Base-by-base conservation (phyloP, 352 stramenopile genomes). In the Phytophthora agathidicida region DNA sequence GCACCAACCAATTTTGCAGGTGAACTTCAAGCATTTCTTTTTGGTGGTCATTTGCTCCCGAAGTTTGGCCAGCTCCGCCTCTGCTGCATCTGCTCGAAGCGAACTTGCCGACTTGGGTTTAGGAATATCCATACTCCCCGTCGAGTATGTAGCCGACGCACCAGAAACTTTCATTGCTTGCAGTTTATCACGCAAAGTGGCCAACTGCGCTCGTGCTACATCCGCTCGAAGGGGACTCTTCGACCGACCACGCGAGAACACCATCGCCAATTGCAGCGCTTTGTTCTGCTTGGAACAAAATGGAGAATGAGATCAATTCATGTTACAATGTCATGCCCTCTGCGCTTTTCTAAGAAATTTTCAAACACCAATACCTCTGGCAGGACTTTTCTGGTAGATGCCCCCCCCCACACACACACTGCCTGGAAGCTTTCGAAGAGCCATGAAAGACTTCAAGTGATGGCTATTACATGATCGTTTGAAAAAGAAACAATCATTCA, bases 1-100 rank as follows among this genome's bases (percentile, higher is more conserved):
- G 10, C 52, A 61, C 53, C 42, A 61, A n/a, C 53, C 53, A 24
- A 62, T 31, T 41, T 48, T 43, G 20, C 44, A 56, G 11, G 32
- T 56, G 9, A 56, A 56, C 19, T 62, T 55, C 9, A 55, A 20
- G 10, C 35, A 43, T 9, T 43, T 62, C 4, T 43, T 56, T 24
- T 39, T 42, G 20, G 14, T 16, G 7, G 7, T 3, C 42, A 48
- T 31, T 33, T 48, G 26, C 32, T 35, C 8, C 0, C 45, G 36
- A 16, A 57, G 20, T 14, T 13, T 57, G 14, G 44, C 19, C 17
- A 63, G 19, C 17, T 63, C 36, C 2, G 54, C 44, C 20, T 63
- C 33, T 4, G 44, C 44, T 9, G 36, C 54, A 7, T 62, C 43
- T 19, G 43, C 43, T 26, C 53, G 26, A 31, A 56, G 35, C 5